Percentiles rank a stretch among this genome's conserved stretches.
Evolutionary conservation across 495 filamentous ascomycete genomes (phyloP).

Genomic region (Amphirosellinia nigrospora): DNA sequence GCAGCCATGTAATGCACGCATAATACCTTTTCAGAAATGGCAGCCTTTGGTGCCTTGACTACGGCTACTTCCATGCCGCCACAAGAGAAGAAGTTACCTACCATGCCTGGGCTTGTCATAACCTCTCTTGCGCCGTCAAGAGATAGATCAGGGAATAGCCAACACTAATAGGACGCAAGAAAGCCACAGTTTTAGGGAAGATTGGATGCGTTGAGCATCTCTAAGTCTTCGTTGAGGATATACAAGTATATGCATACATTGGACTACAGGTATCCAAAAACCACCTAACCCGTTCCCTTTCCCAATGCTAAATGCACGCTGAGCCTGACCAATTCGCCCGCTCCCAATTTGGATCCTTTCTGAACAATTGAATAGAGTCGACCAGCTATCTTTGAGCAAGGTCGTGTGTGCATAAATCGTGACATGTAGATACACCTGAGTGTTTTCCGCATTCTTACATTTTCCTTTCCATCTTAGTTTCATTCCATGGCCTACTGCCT

Average conservation of each 20-base stretch:
- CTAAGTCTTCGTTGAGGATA: neutral
- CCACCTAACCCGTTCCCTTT: neutral
- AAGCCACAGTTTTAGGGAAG: neutral
- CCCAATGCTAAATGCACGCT: neutral
- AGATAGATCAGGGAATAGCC: neutral
- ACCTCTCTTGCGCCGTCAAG: too few species aligned
- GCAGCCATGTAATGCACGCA: too few species aligned
- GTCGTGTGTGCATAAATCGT: constrained; percentile 9
- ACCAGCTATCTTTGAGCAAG: neutral
- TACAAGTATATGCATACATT: neutral
- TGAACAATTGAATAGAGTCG: neutral
- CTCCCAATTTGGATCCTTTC: neutral
- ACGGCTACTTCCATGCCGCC: too few species aligned
- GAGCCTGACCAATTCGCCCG: neutral
- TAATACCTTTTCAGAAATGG: too few species aligned
- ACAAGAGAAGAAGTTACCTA: too few species aligned
- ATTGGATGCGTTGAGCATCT: neutral
- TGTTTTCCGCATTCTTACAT: neutral
- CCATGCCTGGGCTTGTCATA: too few species aligned
- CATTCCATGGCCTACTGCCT: neutral
- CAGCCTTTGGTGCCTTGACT: too few species aligned
- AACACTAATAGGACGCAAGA: neutral
- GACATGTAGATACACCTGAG: neutral
- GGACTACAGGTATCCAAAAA: neutral
- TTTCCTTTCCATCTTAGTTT: neutral